A percentile compares a stretch with the other conserved stretches of the same genome.
These are phyloP conservation scores for Hygrophorus pudorinus DNA, from an alignment of 768 basidiomycete species.

Conservation along the genomic window DNA sequence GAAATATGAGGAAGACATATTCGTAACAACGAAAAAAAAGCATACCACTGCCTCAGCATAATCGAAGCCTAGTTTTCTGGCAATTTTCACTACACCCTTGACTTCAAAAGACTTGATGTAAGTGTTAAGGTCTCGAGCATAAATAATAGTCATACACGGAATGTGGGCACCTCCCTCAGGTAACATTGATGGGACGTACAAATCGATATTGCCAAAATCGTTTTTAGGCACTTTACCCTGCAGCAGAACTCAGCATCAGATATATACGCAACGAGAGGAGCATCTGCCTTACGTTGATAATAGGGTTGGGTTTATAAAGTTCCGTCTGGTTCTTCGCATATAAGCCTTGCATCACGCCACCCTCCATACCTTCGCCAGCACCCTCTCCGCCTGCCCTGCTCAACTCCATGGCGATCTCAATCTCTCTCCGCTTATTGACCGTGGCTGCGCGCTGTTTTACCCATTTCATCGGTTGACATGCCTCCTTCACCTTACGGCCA, in stretches of 20 bases:
- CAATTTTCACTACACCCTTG: conserved; percentile 84
- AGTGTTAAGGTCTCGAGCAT: conserved; percentile 1
- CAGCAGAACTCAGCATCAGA: not conserved
- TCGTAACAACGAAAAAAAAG: not conserved
- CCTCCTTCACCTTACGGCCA: conserved; percentile 62
- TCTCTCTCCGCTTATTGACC: conserved; percentile 62
- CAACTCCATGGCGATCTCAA: conserved; percentile 35
- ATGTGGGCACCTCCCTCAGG: conserved; percentile 81
- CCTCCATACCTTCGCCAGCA: conserved; percentile 21
- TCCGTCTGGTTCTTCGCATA: conserved; percentile 84
- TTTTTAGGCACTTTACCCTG: conserved; percentile 94
- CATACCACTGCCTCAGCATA: conserved; percentile 91
- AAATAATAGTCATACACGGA: conserved; percentile 45
- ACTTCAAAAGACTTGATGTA: conserved; percentile 28
- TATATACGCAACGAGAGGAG: conserved; percentile 1
- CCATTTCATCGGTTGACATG: conserved; percentile 82
- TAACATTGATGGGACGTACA: conserved; percentile 93
- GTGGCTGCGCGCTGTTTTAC: conserved; percentile 82
- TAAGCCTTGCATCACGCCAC: conserved; percentile 75
- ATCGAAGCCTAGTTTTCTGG: conserved; percentile 77
- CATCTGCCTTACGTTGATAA: conserved; percentile 59
- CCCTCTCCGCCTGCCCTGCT: conserved; percentile 31
- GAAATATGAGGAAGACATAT: conserved; percentile 5
- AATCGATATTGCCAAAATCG: conserved; percentile 92
- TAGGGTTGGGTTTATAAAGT: conserved; percentile 65